These are phyloP conservation scores for Rhizopus sp. DNA, from an alignment of 371 early-diverging fungal genomes.

Conservation along the genomic window DNA sequence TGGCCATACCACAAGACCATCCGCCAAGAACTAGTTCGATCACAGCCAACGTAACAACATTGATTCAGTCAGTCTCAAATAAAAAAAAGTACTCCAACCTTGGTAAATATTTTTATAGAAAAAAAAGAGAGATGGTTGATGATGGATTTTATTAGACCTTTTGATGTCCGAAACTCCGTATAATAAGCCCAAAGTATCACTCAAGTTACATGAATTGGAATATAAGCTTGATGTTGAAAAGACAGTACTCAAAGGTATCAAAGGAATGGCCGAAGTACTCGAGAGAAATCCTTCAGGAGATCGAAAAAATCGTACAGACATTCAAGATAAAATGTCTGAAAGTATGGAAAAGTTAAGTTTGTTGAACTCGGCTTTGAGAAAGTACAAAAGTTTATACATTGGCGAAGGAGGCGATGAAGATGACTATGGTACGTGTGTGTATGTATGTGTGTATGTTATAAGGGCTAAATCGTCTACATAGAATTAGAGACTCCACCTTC, in stretches of 20 bases:
- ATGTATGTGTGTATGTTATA: background rate
- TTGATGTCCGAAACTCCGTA: constrained; percentile 76
- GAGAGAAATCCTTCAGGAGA: constrained; percentile 44
- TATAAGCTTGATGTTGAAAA: constrained; percentile 90
- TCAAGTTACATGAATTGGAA: constrained; percentile 82
- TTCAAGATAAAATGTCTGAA: constrained; percentile 69
- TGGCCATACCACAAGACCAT: constrained; percentile 6
- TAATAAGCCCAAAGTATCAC: constrained; percentile 82
- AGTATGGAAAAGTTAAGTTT: constrained; percentile 79
- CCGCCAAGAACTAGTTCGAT: constrained; percentile 32
- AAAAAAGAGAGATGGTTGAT: constrained; percentile 1
- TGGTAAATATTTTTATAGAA: constrained; percentile 34
- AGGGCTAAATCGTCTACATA: constrained; percentile 2
- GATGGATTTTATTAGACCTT: constrained; percentile 50
- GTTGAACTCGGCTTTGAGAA: constrained; percentile 77
- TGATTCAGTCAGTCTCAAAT: constrained; percentile 9
- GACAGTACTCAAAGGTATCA: constrained; percentile 79
- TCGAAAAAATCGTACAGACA: constrained; percentile 63
- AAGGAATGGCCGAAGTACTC: constrained; percentile 52
- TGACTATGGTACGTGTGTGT: constrained; percentile 47
- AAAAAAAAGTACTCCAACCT: constrained; percentile 54
- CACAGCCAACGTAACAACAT: constrained; percentile 9
- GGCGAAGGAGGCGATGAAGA: constrained; percentile 76
- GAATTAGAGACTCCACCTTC: constrained; percentile 44
- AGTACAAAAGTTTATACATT: constrained; percentile 83